Conservation (phyloP, 257 asterid species). For the Rubia yunnanensis region DNA sequence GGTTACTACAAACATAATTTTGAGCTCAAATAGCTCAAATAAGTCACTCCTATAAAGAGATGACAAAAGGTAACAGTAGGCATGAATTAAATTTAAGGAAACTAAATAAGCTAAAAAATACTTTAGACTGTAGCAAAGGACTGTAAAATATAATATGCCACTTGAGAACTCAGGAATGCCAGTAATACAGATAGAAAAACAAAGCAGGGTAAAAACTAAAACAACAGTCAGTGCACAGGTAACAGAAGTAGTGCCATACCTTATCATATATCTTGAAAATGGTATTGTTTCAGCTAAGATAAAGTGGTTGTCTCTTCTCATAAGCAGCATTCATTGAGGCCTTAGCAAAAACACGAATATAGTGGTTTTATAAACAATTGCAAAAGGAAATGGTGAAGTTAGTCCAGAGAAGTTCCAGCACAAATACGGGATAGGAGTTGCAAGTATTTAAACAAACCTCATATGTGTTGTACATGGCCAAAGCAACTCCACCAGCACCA, state of each 20-base stretch:
- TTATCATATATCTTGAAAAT: constrained; percentile 89
- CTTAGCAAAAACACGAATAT: constrained; percentile 77
- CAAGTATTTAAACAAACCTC: constrained; percentile 53
- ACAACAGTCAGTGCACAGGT: neutral
- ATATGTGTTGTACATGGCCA: constrained; percentile 96
- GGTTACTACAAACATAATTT: neutral
- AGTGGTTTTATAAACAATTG: constrained; percentile 22
- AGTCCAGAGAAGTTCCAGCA: neutral
- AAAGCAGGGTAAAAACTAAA: too few relatives aligned
- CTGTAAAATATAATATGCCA: neutral
- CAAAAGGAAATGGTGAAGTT: constrained; percentile 5
- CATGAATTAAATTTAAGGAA: too few relatives aligned
- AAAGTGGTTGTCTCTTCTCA: constrained; percentile 90
- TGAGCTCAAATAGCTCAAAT: neutral
- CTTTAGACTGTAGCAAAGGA: neutral
- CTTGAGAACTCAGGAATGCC: neutral
- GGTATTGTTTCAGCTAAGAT: constrained; percentile 94
- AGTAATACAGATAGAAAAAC: too few relatives aligned
- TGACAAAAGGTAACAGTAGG: neutral
- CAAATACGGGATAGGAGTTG: neutral
- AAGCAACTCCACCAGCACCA: constrained; percentile 95
- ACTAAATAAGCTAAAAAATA: too few relatives aligned
- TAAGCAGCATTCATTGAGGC: constrained; percentile 88
- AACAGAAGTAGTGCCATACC: constrained; percentile 31
- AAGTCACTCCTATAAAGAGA: neutral